phyloP scores from a whole-genome alignment of 208 protist species.

The Trypanosoma scelopori region DNA sequence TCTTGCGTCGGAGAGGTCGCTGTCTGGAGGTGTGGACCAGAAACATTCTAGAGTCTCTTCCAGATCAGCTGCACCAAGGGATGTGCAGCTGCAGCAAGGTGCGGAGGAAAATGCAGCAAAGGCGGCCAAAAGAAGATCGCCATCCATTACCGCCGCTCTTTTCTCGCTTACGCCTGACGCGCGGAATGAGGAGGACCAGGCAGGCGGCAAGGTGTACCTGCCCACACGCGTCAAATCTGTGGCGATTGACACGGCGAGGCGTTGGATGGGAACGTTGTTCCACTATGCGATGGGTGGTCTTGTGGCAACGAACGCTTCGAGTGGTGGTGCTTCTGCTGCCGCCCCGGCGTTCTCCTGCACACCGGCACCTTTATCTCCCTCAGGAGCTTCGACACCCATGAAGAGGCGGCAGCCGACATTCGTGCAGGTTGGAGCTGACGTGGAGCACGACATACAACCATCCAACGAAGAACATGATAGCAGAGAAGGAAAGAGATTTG shows the following conservation, averaged over 20 bases:
- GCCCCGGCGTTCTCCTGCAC: not conserved
- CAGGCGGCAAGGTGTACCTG: constrained; percentile 33
- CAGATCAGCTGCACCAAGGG: no score
- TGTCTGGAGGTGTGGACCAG: not conserved
- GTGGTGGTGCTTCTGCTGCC: not conserved
- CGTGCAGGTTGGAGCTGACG: constrained; percentile 20
- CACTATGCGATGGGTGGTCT: constrained; percentile 37
- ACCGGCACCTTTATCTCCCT: not conserved
- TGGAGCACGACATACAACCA: not conserved
- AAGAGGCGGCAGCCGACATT: constrained; percentile 14
- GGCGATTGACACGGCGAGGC: constrained; percentile 38
- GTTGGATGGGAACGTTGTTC: constrained; percentile 52
- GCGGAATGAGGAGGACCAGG: not conserved
- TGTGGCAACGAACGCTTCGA: not conserved
- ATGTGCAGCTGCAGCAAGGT: not conserved
- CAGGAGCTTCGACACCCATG: constrained; percentile 3
- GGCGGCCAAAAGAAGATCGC: not conserved
- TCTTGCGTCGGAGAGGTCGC: not conserved
- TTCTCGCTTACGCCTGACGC: constrained; percentile 34
- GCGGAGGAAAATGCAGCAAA: constrained; percentile 2
- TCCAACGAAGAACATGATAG: not conserved
- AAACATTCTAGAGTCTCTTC: not conserved
- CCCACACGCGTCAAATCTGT: constrained; percentile 47
- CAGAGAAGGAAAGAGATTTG: constrained; percentile 13
- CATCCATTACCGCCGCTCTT: constrained; percentile 37